Base-by-base conservation (phyloP, 2,329 filamentous ascomycete species). In the Fusarium sp. region DNA sequence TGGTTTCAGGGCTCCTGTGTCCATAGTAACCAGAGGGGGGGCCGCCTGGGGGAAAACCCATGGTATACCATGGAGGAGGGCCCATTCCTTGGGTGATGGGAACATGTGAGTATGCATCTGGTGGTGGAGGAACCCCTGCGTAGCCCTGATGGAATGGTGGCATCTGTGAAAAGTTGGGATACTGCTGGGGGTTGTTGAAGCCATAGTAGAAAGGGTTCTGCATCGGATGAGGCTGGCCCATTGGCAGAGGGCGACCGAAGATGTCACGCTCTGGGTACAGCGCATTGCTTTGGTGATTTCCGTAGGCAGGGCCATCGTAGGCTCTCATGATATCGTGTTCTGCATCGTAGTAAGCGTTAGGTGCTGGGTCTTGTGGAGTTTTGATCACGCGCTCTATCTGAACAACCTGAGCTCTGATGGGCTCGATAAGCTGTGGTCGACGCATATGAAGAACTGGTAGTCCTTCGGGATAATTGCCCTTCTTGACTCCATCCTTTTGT, bases 261-360 rank as follows among this genome's bases (percentile, higher is more conserved):
- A 79, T 69, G 30, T 80, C 74, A 11, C 80, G 81, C 12, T 76
- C 79, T 5, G 87, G 86, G 74, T 90, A 87, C n/a, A 88, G 75
- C 6, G 80, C 77, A 30, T 76, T 73, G 3, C 82, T 83, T 30
- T 82, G 80, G 30, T 85, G 84, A 70, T 88, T 88, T 9, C 88
- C 88, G 74, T 89, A 91, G 2, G 82, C 81, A 6, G 86, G 85
- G 0, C 88, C 89, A 70, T 91, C 86, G 70, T 91, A 91, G 31
- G 90, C 85, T 20, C 88, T 86, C 55, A 89, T 82, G 26, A 88
- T 79, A 36, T 87, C 86, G 69, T 85, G 83, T 50, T 83, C 81
- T n/a, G 82, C 77, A 73, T 91, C 88, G 73, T 86, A 87, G 75
- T 88, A 91, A 45, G 89, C 87, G 73, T 91, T 91, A 18, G 89